These are phyloP conservation scores for Kurtzmaniella cleridarum DNA, from an alignment of 805 yeast genomes.

Conservation along the genomic window DNA sequence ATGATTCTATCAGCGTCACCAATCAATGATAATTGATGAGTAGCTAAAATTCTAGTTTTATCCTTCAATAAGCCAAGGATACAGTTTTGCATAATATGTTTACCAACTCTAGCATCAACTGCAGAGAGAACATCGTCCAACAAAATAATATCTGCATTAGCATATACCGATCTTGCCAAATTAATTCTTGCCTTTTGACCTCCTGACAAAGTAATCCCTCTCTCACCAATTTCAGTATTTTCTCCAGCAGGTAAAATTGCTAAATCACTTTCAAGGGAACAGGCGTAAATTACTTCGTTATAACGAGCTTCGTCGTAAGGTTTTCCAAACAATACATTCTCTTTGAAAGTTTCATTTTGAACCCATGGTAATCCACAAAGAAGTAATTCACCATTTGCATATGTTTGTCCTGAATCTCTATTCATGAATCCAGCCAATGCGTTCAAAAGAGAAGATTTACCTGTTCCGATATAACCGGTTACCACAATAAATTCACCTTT, in stretches of 20 bases:
- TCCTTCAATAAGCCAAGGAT: conserved; percentile 49
- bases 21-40: conserved; percentile 75
- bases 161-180: conserved; percentile 75
- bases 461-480: conserved; percentile 79
- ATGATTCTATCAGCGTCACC: conserved; percentile 65
- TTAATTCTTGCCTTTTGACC: conserved; percentile 83
- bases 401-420: conserved; percentile 45
- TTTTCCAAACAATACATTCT: conserved; percentile 66
- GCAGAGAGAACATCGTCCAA: conserved; percentile 81
- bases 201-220: conserved; percentile 83
- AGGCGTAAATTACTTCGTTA: conserved; percentile 50
- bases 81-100: conserved; percentile 68
- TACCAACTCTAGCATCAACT: conserved; percentile 84
- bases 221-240: conserved; percentile 74
- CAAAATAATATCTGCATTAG: conserved; percentile 58
- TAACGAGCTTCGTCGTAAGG: conserved; percentile 49
- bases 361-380: conserved; percentile 76
- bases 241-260: conserved; percentile 70
- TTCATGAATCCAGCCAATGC: conserved; percentile 73
- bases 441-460: conserved; percentile 67
- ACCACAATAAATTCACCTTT: conserved; percentile 70
- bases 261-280: conserved; percentile 64
- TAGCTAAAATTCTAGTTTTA: conserved; percentile 71
- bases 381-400: conserved; percentile 47
- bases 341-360: conserved; percentile 72